Evolutionary conservation across 768 basidiomycete genomes (phyloP).

Genomic region (Russula olivacea): DNA sequence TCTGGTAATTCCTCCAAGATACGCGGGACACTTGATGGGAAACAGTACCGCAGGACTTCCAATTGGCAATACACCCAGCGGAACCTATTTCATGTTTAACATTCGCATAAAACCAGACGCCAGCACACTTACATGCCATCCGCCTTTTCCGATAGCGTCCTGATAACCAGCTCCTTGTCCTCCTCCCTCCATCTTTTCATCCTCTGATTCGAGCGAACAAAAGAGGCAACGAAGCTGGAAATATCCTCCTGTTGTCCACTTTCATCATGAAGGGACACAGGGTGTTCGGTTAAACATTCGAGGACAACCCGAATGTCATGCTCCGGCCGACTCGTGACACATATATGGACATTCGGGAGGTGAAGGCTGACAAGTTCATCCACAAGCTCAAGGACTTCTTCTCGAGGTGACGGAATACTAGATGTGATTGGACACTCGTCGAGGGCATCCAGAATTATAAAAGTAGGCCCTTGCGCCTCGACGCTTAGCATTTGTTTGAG

Average conservation of each 20-base stretch:
- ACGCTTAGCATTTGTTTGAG: neutral
- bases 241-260: neutral
- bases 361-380: neutral
- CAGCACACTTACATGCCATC: neutral
- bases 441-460: neutral
- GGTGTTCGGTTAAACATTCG: neutral
- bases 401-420: neutral
- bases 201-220: neutral
- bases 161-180: neutral
- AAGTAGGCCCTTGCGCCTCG: neutral
- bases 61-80: neutral
- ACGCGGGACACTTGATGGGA: neutral
- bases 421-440: neutral
- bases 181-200: neutral
- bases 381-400: neutral
- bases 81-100: neutral
- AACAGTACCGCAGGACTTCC: neutral
- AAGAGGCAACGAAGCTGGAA: neutral
- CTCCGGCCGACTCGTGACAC: neutral
- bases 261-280: neutral
- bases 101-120: neutral
- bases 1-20: neutral
- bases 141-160: neutral
- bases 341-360: neutral
- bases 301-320: neutral